Evolutionary conservation across 345 rosid genomes (phyloP), one percentile per base, ranked within the genome.

Genomic region (Melastoma malabathricum): DNA sequence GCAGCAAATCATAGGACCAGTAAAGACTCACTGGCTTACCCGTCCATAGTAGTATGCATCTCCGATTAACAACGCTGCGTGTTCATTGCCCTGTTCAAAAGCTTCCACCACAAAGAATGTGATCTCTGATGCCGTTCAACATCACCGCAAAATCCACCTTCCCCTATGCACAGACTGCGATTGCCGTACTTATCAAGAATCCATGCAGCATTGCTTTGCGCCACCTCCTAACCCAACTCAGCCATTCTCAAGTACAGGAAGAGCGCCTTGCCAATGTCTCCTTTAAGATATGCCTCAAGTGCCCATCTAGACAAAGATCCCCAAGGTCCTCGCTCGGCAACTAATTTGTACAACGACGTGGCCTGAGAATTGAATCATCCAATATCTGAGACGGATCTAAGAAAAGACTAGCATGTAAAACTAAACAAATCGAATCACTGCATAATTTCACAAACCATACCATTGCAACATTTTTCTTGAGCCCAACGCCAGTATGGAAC

Each of bases 141-240:
- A 69, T 83, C 95, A 1, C 83, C 72, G 65, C 97, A 93, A 58
- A 79, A 69, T 18, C 95, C 95, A 29, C 86, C 72, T 75, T 78
- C 99, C 62, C 99, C 99, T 70, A 93, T 71, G 71, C 99, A 88
- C 95, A 83, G 79, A 78, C 95, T 93, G 59, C 64, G 78, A 56
- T 93, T 95, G 19, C 76, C 89, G 59, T 78, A 93, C 68, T 88
- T 88, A 61, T 93, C 95, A 45, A 93, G 94, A 74, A 93, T 88
- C 99, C 99, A 93, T 15, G 99, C 97, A 51, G 97, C 99, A 59
- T 88, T 88, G 66, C 99, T 93, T 60, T 93, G 99, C 48, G 96
- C 95, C 56, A 93, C 72, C 77, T 93, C 99, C 52, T 83, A 93
- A 25, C 99, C 95, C 70, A 93, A 73, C 79, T 88, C 97, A 50